Base-by-base conservation (phyloP, 805 yeast genomes). In the Lipomyces sp. region DNA sequence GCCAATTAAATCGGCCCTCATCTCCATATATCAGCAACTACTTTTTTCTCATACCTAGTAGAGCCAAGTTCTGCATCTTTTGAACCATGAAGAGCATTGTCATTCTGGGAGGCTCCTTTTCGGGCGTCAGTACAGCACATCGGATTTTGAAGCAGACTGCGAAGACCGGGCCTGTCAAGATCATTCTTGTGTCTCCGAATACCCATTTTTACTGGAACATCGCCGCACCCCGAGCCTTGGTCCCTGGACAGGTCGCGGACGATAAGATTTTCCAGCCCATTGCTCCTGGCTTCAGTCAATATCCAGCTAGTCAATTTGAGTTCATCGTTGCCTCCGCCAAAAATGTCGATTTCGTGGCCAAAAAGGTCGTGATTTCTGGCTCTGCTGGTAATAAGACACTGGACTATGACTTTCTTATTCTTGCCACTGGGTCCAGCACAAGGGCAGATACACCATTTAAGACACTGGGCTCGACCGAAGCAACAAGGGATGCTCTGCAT, bases 291-390 rank as follows among this genome's bases (percentile, higher is more conserved):
- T 48, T 48, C 15, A 18, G 18, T 11, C 10, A 48, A 18, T 48
- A 48, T 18, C 53, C 53, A 18, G 53, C 53, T 48, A 48, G 15
- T 11, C 10, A 18, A 48, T 48, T 48, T 18, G 53, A 48, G 53
- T 48, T 48, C 15, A 6, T 48, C 53, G 18, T 48, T 18, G 53
- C 18, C 53, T 11, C 53, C 10, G 53, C 15, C 13, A 18, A 48
- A 18, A 48, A 11, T 18, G 10, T 11, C 18, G 53, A 48, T 18
- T 18, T 18, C 15, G 53, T 11, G 10, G 15, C 18, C 18, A 48
- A 48, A 11, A 11, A 11, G 18, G 53, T 48, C 53, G 53, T 18
- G 10, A 18, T 48, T 11, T 11, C 53, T 18, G 18, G 15, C 18
- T 11, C 18, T 18, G 53, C 10, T 48, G 53, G 53, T 11, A 48